Percentiles rank a stretch among this genome's conserved stretches.
These are phyloP conservation scores for Trichoderma gracile DNA, from an alignment of 2,329 filamentous ascomycete genomes.

Conservation along the genomic window DNA sequence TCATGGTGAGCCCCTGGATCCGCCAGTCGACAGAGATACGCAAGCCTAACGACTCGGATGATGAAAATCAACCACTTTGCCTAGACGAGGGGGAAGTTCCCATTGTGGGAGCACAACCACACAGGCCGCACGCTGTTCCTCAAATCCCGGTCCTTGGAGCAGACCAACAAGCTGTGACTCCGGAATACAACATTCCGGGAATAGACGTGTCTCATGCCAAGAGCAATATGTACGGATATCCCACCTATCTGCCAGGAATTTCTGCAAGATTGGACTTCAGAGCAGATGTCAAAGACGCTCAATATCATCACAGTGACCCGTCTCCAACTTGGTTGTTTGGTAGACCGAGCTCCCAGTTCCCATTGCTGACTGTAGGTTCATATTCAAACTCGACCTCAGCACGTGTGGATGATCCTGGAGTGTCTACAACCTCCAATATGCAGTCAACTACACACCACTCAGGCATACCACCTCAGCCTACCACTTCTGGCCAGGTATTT, in stretches of 20 bases:
- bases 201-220: background rate
- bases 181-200: background rate
- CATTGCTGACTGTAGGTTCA: background rate
- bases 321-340: background rate
- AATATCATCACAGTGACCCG: background rate
- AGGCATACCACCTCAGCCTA: background rate
- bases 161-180: background rate
- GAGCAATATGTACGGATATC: background rate
- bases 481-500: background rate
- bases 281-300: background rate
- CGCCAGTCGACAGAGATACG: background rate
- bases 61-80: background rate
- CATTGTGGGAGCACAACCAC: background rate
- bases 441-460: background rate
- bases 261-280: background rate
- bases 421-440: background rate
- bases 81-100: background rate
- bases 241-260: background rate
- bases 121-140: background rate
- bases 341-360: background rate
- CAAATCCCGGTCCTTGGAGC: background rate
- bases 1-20: slow-evolving; percentile 27
- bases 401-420: background rate
- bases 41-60: background rate
- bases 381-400: background rate